These are phyloP conservation scores for Arachnomyces sp. DNA, from an alignment of 2,329 filamentous ascomycete genomes.

Conservation along the genomic window DNA sequence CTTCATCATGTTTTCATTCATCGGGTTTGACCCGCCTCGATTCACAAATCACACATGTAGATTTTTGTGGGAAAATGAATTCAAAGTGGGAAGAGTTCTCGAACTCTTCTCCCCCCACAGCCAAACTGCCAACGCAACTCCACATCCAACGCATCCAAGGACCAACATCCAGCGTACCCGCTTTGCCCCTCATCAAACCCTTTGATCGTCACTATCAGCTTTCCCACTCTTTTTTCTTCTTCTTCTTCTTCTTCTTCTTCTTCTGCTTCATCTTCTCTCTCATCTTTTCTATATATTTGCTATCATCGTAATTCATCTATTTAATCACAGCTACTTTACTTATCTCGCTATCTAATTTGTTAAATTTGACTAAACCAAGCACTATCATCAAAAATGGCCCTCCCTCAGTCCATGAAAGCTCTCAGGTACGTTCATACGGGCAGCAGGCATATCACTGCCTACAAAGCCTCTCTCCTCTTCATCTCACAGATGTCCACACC, in stretches of 20 bases:
- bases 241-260: constrained; percentile 2
- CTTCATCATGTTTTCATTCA: too few relatives aligned
- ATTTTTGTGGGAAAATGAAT: too few relatives aligned
- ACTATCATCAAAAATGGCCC: constrained; percentile 14
- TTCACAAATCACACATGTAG: too few relatives aligned
- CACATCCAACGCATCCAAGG: too few relatives aligned
- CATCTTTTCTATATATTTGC: background rate
- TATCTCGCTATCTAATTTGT: background rate
- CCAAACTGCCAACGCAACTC: too few relatives aligned
- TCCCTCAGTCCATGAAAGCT: constrained; percentile 55
- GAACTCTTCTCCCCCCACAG: too few relatives aligned
- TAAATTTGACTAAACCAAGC: background rate
- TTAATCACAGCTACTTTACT: constrained; percentile 22
- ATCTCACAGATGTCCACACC: background rate
- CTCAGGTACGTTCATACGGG: constrained; percentile 42
- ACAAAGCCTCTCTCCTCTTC: background rate
- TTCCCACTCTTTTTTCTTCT: background rate
- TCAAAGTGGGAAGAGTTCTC: too few relatives aligned
- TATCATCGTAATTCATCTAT: background rate
- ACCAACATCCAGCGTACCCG: background rate
- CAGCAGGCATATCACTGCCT: background rate
- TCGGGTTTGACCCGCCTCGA: too few relatives aligned
- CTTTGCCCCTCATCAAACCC: constrained; percentile 2
- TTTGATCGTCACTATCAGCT: background rate
- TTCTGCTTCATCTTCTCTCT: background rate